Base-by-base conservation (phyloP, 2,329 filamentous ascomycete genomes). In the Botryotinia calthae region DNA sequence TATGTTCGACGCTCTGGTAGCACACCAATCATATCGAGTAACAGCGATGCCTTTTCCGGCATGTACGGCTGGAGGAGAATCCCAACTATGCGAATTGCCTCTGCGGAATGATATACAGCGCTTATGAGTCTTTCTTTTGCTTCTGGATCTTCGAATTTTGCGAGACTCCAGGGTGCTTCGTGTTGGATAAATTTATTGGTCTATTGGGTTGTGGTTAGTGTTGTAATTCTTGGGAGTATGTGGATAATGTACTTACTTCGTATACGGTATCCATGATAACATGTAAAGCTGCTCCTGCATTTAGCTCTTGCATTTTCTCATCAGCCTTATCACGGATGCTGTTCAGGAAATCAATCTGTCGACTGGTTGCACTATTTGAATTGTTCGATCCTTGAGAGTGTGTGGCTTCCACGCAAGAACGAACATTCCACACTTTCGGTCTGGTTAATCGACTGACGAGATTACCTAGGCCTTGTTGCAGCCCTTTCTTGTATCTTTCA, bases 11-110 rank as follows among this genome's bases (percentile, higher is more conserved):
- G 87, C 16, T 87, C 85, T 14, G 84, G 80, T 4, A 84, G 83
- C 7, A 99, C 94, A 1, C 92, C 91, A 14, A 99, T 84, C 78
- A 91, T 87, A 80, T 97, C 91, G 0, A 99, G 87, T 46, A 98
- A 82, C 76, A 88, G 84, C 18, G 83, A 82, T 64, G 93, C 88
- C 82, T 97, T 97, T 58, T 84, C 85, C 0, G 96, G 96, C 87
- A 99, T 97, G 79, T 95, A 93, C 1, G 96, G 94, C 81, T 97
- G 95, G 62, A 99, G 84, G 64, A 98, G 84, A 77, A 99, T 97
- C 22, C 91, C 93, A 0, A 86, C 85, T 37, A 98, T 88, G 54
- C 96, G 91, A 64, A 98, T 81, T 7, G 91, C 88, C 82, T 99
- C 96, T 14, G 90, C 88, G 61, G 86, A 85, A 61, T 91, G 86